Percentiles rank a stretch among this genome's conserved stretches.
Evolutionary conservation across 1,284 basidiomycete species (phyloP).

Genomic region (Hymenochaete sp.): DNA sequence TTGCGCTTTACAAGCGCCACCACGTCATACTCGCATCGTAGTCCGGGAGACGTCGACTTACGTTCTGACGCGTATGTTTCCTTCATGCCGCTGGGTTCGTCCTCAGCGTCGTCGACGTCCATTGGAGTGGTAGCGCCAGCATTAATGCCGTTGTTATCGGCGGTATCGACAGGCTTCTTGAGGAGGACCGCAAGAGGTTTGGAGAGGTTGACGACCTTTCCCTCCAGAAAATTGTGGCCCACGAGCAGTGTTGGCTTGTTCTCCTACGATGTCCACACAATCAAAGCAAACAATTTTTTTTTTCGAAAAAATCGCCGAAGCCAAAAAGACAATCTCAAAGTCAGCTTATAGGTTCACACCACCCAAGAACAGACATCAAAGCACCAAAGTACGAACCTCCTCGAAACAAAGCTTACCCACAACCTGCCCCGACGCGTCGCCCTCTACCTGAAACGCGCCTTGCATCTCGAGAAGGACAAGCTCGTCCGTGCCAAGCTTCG

Average conservation of each 20-base stretch:
- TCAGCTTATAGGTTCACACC: too few relatives aligned
- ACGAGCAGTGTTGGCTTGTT: slow-evolving; percentile 74
- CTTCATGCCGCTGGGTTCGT: slow-evolving; percentile 32
- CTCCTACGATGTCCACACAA: too few relatives aligned
- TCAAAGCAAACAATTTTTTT: too few relatives aligned
- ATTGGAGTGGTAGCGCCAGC: too few relatives aligned
- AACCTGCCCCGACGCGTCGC: slow-evolving; percentile 43
- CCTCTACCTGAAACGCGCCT: slow-evolving; percentile 58
- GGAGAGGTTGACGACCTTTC: slow-evolving; percentile 66
- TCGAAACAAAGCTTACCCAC: slow-evolving; percentile 56
- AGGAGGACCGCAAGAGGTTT: slow-evolving; percentile 69
- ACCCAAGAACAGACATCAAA: too few relatives aligned
- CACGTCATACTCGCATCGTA: slow-evolving; percentile 35
- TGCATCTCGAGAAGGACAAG: slow-evolving; percentile 70
- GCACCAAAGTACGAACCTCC: slow-evolving; percentile 27
- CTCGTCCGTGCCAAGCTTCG: slow-evolving; percentile 59
- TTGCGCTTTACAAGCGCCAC: slow-evolving; percentile 64
- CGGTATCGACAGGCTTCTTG: slow-evolving; percentile 7
- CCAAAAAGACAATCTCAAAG: too few relatives aligned
- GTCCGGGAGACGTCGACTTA: too few relatives aligned
- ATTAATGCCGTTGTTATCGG: too few relatives aligned
- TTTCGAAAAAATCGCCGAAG: too few relatives aligned
- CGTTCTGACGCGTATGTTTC: too few relatives aligned
- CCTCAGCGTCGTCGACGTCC: slow-evolving; percentile 18
- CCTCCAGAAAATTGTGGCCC: slow-evolving; percentile 85